Base-by-base conservation (phyloP, 2,329 filamentous ascomycete species). In the Xylariaceae sp. region DNA sequence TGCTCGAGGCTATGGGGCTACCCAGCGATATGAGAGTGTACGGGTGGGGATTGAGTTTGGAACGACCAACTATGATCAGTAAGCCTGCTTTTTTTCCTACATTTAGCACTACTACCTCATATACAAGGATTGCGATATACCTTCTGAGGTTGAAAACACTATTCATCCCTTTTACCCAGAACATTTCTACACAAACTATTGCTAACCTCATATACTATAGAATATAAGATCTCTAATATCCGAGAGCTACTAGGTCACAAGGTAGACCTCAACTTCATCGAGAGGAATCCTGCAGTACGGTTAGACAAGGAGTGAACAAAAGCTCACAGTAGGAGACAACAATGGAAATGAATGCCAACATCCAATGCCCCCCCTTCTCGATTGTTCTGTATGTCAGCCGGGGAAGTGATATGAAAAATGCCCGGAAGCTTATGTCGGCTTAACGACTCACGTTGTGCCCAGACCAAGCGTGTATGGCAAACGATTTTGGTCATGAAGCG, bases 1-100 rank as follows among this genome's bases (percentile, higher is more conserved):
- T 98, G 94, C 76, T 97, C 70, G 90, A 96, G 77, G 82, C 92
- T 4, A 96, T 97, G 93, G 94, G 94, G 29, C 76, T 98, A 70
- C 93, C 93, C 7, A 92, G 88, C 77, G 90, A 96, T 70, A 87
- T 98, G 86, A 82, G 90, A 62, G 93, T 97, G 8, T 98, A 96
- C 73, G 95, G 95, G 29, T 98, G 92, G 84, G 95, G 95, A 33
- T 78, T 99, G 71, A 91, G 87, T 74, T 77, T 99, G 72, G 95
- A 99, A 82, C 80, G 95, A 68, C 95, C 95, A 56, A 98, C 95
- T 9, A 99, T 98, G 95, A 96, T 97, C 79, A 47, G 51, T 58
- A 43, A 52, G 56, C 14, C 24, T 17, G 21, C 14, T 4, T 11
- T 5, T 43, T 9, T 33, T 31, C 31, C 3, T 17, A 6, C 19